Percentiles rank a stretch among this genome's conserved stretches.
phyloP scores from a whole-genome alignment of 2,329 filamentous ascomycete genomes.

The Hymenoscyphus infarciens region DNA sequence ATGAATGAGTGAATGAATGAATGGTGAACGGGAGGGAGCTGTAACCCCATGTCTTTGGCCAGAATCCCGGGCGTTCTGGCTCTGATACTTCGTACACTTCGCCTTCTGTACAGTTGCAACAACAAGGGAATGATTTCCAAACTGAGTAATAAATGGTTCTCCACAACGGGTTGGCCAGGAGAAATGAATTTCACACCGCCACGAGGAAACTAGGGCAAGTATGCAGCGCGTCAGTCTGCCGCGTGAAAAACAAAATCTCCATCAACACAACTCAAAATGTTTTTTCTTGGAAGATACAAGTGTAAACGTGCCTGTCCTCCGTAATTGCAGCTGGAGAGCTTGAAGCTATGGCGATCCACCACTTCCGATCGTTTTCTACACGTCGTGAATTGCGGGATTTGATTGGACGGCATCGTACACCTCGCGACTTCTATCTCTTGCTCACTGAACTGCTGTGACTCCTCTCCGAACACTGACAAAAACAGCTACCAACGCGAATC shows the following conservation, averaged over 20 bases:
- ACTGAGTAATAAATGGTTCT: background rate
- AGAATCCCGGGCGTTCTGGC: no score
- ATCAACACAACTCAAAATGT: background rate
- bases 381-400: conserved; percentile 5
- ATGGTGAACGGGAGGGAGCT: no score
- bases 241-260: background rate
- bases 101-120: background rate
- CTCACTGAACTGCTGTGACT: conserved; percentile 2
- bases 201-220: background rate
- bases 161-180: background rate
- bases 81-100: no score
- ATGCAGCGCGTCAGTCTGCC: background rate
- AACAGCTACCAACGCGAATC: conserved; percentile 1
- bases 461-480: background rate
- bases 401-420: conserved; percentile 4
- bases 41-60: no score
- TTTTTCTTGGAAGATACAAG: background rate
- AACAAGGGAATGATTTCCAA: background rate
- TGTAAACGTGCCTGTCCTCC: background rate
- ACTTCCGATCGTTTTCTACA: background rate
- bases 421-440: background rate
- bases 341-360: background rate
- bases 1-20: no score
- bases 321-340: background rate
- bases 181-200: background rate